Evolutionary conservation across 306 rosid genomes (phyloP).

Genomic region (Dicorynia guianensis): DNA sequence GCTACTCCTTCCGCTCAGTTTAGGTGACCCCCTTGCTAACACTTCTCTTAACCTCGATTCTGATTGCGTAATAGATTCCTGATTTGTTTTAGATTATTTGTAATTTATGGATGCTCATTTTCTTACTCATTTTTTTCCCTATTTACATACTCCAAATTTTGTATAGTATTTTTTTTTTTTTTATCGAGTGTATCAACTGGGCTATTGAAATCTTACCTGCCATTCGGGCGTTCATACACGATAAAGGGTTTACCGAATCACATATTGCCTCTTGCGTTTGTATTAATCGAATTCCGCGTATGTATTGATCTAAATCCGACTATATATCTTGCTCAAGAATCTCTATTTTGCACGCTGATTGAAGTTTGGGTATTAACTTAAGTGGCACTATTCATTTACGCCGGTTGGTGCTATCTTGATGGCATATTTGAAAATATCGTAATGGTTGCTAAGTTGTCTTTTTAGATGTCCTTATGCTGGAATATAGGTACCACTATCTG

Average conservation of each 20-base stretch:
- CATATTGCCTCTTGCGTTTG: not conserved
- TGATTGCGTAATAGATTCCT: not conserved
- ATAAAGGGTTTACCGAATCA: not conserved
- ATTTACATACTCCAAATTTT: constrained; percentile 1
- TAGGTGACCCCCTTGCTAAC: not conserved
- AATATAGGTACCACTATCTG: not conserved
- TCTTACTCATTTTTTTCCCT: too few relatives aligned
- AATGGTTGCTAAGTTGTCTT: not conserved
- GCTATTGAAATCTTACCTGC: not conserved
- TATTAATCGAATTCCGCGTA: not conserved
- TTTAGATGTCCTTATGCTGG: not conserved
- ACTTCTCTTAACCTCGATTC: not conserved
- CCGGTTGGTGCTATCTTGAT: not conserved
- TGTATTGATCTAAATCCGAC: too few relatives aligned
- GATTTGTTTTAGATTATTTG: not conserved
- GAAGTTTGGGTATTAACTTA: not conserved
- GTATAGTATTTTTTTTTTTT: not conserved
- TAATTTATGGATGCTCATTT: too few relatives aligned
- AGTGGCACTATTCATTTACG: too few relatives aligned
- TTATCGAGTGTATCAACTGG: not conserved
- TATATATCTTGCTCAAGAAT: not conserved
- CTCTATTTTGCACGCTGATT: not conserved
- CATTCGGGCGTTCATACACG: not conserved
- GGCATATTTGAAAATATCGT: not conserved
- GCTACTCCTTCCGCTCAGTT: not conserved